These are phyloP conservation scores for Fulvia fulva DNA, from an alignment of 2,329 filamentous ascomycete species.

Conservation along the genomic window DNA sequence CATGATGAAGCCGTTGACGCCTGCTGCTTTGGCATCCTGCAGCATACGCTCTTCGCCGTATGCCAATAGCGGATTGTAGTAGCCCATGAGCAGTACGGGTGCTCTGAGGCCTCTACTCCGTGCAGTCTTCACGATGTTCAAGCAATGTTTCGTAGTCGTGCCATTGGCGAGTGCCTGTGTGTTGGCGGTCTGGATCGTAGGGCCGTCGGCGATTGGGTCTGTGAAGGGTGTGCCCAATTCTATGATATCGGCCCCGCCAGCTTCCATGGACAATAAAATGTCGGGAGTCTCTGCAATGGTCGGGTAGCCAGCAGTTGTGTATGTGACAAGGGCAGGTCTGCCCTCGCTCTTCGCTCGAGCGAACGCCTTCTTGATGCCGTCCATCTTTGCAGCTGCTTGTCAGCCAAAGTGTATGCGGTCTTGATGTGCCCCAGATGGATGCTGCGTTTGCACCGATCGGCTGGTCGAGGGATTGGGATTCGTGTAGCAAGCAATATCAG, in stretches of 20 bases:
- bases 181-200: conserved; percentile 94
- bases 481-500: not conserved
- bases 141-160: conserved; percentile 72
- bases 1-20: conserved; percentile 94
- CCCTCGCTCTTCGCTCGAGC: conserved; percentile 49
- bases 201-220: conserved; percentile 95
- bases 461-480: not conserved
- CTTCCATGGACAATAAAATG: conserved; percentile 84
- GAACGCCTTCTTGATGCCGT: conserved; percentile 49
- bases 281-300: conserved; percentile 75
- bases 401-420: not conserved
- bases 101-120: conserved; percentile 71
- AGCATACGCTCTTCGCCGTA: conserved; percentile 92
- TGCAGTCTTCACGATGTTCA: conserved; percentile 80
- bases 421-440: not conserved
- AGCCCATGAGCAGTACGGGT: conserved; percentile 93
- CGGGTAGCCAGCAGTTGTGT: conserved; percentile 93
- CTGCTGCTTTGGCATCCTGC: conserved; percentile 74
- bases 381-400: conserved; percentile 34
- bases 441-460: not conserved
- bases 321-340: conserved; percentile 78
- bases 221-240: conserved; percentile 96
- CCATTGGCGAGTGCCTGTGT: conserved; percentile 83
- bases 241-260: conserved; percentile 89
- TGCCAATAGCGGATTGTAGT: conserved; percentile 93